Evolutionary conservation across 148 eudicot genomes (phyloP).

Genomic region (Rhododendron ovatum): DNA sequence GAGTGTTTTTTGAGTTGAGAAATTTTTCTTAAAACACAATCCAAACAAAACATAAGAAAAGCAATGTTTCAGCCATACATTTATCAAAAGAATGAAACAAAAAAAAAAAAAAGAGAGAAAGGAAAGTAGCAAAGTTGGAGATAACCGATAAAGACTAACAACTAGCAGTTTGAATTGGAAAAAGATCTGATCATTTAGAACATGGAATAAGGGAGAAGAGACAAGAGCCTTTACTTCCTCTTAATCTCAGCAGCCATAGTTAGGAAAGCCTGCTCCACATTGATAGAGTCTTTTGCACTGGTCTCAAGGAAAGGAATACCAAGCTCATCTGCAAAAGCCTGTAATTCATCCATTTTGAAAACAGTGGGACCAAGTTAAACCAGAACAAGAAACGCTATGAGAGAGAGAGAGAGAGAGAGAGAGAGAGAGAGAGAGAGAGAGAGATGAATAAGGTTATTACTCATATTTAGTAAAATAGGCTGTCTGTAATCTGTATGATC

Average conservation of each 20-base stretch:
- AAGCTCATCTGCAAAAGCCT: conserved; percentile 96
- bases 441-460: background rate
- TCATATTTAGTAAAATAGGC: background rate
- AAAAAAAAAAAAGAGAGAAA: no score
- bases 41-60: no score
- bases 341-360: conserved; percentile 13
- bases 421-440: background rate
- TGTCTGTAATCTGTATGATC: background rate
- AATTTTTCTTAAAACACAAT: no score
- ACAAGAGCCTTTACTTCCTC: conserved; percentile 54
- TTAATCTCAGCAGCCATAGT: conserved; percentile 91
- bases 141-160: background rate
- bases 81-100: background rate
- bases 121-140: background rate
- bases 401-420: background rate
- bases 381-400: background rate
- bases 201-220: background rate
- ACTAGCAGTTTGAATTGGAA: background rate
- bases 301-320: conserved; percentile 97
- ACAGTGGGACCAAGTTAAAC: background rate
- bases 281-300: conserved; percentile 90
- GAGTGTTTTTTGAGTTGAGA: no score
- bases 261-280: conserved; percentile 94
- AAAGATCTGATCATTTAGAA: background rate
- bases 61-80: background rate